Evolutionary conservation across 179 eudicot species (phyloP), one percentile per base, ranked within the genome.

Genomic region (Patellifolia procumbens): DNA sequence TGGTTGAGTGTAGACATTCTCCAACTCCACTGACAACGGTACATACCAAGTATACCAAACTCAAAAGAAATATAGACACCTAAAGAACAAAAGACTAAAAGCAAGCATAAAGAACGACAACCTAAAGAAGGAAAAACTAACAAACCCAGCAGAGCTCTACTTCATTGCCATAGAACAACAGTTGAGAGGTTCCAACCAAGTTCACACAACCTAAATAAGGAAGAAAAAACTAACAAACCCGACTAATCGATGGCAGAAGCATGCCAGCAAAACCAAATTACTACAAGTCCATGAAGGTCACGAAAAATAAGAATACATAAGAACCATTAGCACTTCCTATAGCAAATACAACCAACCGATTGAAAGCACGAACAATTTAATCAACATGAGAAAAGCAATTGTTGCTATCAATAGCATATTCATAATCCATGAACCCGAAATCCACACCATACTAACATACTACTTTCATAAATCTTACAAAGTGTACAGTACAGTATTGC

Each of bases 391-490:
- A n/a, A n/a, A n/a, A n/a, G n/a, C n/a, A n/a, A n/a, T n/a, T n/a
- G n/a, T n/a, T n/a, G n/a, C n/a, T n/a, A n/a, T n/a, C n/a, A n/a
- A n/a, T n/a, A n/a, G n/a, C n/a, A 16, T 20, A 68, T 13, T 29
- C 16, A 48, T 7, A 31, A 20, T 24, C 6, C 42, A 68, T 68
- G 39, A 68, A 68, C 73, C 58, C 19, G 8, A 70, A 68, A 68
- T 9, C 17, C 5, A 20, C 72, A 68, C 13, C 52, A 24, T 42
- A 48, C 16, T 29, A 68, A 16, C 17, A 68, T n/a, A n/a, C n/a
- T n/a, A n/a, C n/a, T n/a, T n/a, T n/a, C n/a, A n/a, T n/a, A n/a
- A n/a, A n/a, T n/a, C n/a, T n/a, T n/a, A n/a, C n/a, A n/a, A n/a
- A n/a, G n/a, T n/a, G n/a, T n/a, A n/a, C n/a, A n/a, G n/a, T n/a